A percentile compares a stretch with the other conserved stretches of the same genome.
These are phyloP conservation scores for Podaxis sp. DNA, from an alignment of 768 basidiomycete genomes.

Conservation along the genomic window DNA sequence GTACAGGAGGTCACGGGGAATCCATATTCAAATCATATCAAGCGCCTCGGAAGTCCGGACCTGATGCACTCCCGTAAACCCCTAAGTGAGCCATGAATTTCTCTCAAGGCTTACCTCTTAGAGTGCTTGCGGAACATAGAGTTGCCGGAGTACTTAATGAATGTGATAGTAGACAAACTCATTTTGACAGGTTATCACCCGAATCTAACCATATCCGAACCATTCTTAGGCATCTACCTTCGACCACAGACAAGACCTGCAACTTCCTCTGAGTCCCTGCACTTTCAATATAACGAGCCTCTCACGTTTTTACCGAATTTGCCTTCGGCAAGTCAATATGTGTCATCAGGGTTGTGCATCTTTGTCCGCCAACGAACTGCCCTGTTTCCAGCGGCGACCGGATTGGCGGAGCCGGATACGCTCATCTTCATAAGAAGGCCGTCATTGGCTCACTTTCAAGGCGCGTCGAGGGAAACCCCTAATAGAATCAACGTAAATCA, in stretches of 20 bases:
- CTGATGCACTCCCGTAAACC: neutral
- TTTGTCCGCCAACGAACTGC: neutral
- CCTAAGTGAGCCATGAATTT: neutral
- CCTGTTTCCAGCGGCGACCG: neutral
- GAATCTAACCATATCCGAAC: neutral
- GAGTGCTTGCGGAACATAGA: too few species aligned
- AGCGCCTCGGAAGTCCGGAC: neutral
- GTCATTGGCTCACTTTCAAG: neutral
- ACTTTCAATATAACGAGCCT: neutral
- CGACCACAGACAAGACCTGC: neutral
- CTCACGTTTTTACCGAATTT: neutral
- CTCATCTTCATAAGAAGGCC: neutral
- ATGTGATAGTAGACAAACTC: too few species aligned
- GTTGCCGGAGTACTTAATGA: too few species aligned
- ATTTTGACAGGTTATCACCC: neutral
- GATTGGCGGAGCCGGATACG: neutral
- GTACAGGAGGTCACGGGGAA: neutral
- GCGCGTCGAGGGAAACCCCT: neutral
- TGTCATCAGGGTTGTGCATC: neutral
- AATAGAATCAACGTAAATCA: too few species aligned
- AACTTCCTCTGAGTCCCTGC: neutral
- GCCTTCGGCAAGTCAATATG: conserved; percentile 1
- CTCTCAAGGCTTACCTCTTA: neutral
- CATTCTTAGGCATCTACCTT: neutral
- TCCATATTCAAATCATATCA: neutral